A percentile compares a stretch with the other conserved stretches of the same genome.
Evolutionary conservation across 495 filamentous ascomycete species (phyloP).

Genomic region (Cudoniella acicularis): DNA sequence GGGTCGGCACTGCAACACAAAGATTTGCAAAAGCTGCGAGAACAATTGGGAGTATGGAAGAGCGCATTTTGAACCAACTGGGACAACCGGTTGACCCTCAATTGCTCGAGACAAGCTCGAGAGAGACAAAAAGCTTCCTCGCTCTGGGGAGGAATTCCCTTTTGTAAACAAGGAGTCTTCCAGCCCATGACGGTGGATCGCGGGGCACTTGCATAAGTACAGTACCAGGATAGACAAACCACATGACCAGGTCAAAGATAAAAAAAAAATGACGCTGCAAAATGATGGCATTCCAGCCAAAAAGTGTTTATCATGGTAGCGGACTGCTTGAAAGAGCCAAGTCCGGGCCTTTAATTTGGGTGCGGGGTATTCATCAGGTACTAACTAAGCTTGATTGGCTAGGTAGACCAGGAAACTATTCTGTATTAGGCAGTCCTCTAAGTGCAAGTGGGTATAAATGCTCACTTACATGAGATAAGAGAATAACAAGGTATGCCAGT

Average conservation of each 20-base stretch:
- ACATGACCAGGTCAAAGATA: neutral
- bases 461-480: no score
- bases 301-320: neutral
- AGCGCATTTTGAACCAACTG: neutral
- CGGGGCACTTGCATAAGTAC: neutral
- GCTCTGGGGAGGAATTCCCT: neutral
- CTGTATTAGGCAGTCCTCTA: neutral
- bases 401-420: neutral
- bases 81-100: no score
- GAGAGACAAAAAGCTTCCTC: neutral
- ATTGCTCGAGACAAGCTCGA: no score
- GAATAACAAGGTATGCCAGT: no score
- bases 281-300: neutral
- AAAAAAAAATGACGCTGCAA: neutral
- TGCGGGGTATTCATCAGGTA: neutral
- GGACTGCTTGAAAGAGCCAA: neutral
- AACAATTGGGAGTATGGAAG: neutral
- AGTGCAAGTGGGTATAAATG: no score
- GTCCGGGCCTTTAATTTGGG: neutral
- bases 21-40: neutral
- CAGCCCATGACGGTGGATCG: neutral
- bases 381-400: neutral
- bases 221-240: neutral
- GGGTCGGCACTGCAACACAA: slow-evolving; percentile 7
- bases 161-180: neutral